Percentiles rank a stretch among this genome's conserved stretches.
phyloP scores from a whole-genome alignment of 192 early-diverging fungal genomes.

The Backusella tarrabulga region DNA sequence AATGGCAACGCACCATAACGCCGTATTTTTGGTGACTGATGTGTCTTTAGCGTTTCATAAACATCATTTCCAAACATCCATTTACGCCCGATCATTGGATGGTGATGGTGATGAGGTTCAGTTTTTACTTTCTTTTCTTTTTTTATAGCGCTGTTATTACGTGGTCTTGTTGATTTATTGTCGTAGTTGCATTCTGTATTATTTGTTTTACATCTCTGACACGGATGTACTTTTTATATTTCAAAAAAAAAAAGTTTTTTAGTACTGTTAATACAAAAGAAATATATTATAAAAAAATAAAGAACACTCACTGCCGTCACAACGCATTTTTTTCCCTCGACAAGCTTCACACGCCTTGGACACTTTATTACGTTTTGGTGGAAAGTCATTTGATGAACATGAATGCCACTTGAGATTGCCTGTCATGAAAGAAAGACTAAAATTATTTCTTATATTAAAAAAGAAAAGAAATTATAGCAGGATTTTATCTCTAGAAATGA shows the following conservation, averaged over 20 bases:
- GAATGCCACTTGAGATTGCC: constrained; percentile 21
- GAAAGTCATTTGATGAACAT: constrained; percentile 22
- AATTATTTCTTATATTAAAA: not conserved
- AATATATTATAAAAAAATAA: not conserved
- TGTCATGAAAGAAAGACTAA: constrained; percentile 1
- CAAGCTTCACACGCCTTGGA: constrained; percentile 18
- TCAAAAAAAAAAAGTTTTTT: not conserved
- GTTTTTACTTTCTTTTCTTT: not conserved
- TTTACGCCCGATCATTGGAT: not conserved
- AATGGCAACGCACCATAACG: constrained; percentile 3
- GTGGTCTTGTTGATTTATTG: constrained; percentile 10
- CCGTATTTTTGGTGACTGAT: constrained; percentile 5
- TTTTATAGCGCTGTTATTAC: not conserved
- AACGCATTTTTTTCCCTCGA: constrained; percentile 22
- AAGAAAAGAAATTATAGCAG: not conserved
- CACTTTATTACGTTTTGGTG: constrained; percentile 16
- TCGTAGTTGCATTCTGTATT: not conserved
- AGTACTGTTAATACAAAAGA: not conserved
- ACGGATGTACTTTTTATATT: not conserved
- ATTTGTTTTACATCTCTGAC: constrained; percentile 3
- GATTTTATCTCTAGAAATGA: not conserved
- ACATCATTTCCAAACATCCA: not conserved
- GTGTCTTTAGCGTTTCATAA: constrained; percentile 7
- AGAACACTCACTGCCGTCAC: constrained; percentile 21
- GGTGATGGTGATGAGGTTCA: not conserved